phyloP scores from a whole-genome alignment of 441 rosid genomes.

The Bruguiera hainesii region DNA sequence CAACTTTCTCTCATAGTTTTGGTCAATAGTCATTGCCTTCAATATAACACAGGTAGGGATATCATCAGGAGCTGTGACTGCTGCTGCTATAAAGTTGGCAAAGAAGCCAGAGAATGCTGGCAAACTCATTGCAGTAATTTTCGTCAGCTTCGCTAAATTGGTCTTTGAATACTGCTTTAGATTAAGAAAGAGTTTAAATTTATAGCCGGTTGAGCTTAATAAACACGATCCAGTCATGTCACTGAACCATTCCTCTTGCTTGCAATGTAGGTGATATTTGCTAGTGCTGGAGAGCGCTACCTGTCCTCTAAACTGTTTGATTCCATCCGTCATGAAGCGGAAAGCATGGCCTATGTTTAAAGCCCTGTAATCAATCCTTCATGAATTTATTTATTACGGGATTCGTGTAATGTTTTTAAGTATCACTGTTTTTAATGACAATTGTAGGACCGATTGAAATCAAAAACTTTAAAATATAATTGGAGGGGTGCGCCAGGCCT shows the following conservation, averaged over 20 bases:
- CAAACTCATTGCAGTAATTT: conserved; percentile 47
- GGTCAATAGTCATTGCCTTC: not conserved
- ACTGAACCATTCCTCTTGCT: not conserved
- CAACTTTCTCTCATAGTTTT: not conserved
- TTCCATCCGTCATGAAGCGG: conserved; percentile 39
- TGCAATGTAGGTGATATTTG: conserved; percentile 41
- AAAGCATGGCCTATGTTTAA: conserved; percentile 15
- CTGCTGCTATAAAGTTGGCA: conserved; percentile 48
- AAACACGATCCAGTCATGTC: no score
- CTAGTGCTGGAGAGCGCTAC: conserved; percentile 60
- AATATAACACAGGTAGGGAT: conserved; percentile 45
- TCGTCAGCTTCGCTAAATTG: not conserved
- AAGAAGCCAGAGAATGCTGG: conserved; percentile 48
- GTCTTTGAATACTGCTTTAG: not conserved
- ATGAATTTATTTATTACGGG: no score
- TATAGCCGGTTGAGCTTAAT: not conserved
- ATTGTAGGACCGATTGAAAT: no score
- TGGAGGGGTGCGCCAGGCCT: no score
- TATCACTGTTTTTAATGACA: no score
- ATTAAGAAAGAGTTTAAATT: no score
- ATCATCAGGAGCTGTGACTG: conserved; percentile 57
- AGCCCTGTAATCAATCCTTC: no score
- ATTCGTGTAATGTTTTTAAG: no score
- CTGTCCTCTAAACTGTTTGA: conserved; percentile 44
- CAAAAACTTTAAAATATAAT: no score